Conservation (phyloP, 1,284 basidiomycete species). For the Moesziomyces antarcticus region DNA sequence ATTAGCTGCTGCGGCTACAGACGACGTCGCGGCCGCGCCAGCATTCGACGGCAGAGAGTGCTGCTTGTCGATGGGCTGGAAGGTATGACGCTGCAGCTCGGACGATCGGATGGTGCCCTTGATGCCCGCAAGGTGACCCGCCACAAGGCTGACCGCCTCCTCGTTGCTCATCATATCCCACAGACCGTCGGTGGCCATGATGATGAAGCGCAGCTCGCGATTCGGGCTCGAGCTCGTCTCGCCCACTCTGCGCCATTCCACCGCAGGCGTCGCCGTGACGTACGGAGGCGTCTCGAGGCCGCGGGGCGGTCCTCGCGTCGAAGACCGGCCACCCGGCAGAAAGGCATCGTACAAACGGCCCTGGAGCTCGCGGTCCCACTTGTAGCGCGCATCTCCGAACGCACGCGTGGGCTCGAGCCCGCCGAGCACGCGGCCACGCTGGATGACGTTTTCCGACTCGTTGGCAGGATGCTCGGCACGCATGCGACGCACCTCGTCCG, state of each 20-base stretch:
- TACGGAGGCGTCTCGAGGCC: conserved; percentile 79
- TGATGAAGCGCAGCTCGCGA: conserved; percentile 70
- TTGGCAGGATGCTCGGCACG: conserved; percentile 81
- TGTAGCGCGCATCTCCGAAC: conserved; percentile 94
- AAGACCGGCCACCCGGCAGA: conserved; percentile 52
- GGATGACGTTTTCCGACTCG: conserved; percentile 84
- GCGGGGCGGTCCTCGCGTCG: conserved; percentile 55
- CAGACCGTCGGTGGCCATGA: conserved; percentile 91
- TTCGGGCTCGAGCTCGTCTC: conserved; percentile 32
- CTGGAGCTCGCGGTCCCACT: conserved; percentile 72
- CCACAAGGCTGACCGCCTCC: conserved; percentile 84
- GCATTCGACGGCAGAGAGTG: conserved; percentile 23
- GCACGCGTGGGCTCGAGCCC: conserved; percentile 93
- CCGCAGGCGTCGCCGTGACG: conserved; percentile 84
- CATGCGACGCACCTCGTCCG: conserved; percentile 80
- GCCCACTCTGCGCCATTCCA: conserved; percentile 59
- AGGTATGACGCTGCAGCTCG: conserved; percentile 56
- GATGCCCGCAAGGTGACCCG: conserved; percentile 63
- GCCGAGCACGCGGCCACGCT: conserved; percentile 77
- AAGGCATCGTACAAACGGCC: conserved; percentile 68
- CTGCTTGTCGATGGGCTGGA: conserved; percentile 48
- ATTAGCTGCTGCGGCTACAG: background rate
- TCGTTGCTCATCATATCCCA: conserved; percentile 96
- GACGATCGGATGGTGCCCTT: conserved; percentile 57
- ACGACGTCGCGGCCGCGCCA: background rate